Conservation (phyloP, 805 yeast species). For the Metschnikowia hibisci region DNA sequence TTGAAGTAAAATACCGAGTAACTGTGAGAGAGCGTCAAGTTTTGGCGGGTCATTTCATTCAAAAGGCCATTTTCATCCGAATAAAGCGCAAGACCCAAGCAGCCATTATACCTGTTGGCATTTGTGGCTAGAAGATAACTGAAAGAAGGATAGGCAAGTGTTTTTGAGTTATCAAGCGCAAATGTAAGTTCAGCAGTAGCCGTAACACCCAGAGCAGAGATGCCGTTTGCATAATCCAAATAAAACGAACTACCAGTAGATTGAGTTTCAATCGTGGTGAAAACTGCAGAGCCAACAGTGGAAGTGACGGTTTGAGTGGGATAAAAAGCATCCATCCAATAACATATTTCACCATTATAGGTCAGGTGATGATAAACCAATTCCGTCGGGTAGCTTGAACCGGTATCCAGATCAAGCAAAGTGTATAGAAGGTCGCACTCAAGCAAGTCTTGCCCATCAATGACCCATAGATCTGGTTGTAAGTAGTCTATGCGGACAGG, state of each 20-base stretch:
- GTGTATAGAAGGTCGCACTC: conserved; percentile 22
- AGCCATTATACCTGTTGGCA: conserved; percentile 27
- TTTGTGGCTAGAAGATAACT: conserved; percentile 27
- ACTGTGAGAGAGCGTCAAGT: conserved; percentile 26
- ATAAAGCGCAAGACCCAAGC: conserved; percentile 34
- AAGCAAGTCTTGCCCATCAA: conserved; percentile 24
- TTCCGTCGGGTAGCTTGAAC: conserved; percentile 8
- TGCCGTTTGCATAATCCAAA: conserved; percentile 29
- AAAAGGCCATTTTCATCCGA: conserved; percentile 28
- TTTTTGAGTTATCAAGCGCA: conserved; percentile 6
- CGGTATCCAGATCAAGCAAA: not conserved
- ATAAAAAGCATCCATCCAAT: conserved; percentile 24
- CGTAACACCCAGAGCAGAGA: conserved; percentile 27
- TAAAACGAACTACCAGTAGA: conserved; percentile 2
- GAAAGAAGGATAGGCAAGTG: conserved; percentile 19
- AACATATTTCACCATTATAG: conserved; percentile 27
- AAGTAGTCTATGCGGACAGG: conserved; percentile 28
- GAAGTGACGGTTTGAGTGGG: conserved; percentile 10
- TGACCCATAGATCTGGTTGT: conserved; percentile 40
- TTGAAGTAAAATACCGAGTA: conserved; percentile 32
- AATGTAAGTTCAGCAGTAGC: conserved; percentile 23
- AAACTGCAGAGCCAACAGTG: conserved; percentile 17
- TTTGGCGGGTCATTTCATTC: conserved; percentile 16
- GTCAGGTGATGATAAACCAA: conserved; percentile 20
- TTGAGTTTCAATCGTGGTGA: not conserved